Conservation (phyloP, 805 yeast species). For the Myxozyma mucilagina region DNA sequence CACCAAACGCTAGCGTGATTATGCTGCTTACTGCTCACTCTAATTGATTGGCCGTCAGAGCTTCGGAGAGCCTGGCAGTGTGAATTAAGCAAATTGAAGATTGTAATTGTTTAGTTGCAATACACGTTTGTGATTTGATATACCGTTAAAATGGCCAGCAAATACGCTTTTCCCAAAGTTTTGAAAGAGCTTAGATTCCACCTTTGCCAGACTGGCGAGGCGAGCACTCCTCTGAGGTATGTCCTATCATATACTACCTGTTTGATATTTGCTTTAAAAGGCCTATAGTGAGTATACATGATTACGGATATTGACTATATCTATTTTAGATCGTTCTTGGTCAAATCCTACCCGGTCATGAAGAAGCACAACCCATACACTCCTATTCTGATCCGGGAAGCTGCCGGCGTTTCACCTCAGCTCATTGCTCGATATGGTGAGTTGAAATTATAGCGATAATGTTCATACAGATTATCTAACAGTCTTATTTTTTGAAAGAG, state of each 20-base stretch:
- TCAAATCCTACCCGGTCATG: conserved; percentile 63
- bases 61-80: neutral
- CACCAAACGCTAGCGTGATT: neutral
- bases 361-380: conserved; percentile 61
- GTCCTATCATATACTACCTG: conserved; percentile 29
- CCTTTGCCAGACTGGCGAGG: conserved; percentile 74
- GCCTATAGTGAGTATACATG: neutral
- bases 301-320: neutral
- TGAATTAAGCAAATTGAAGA: neutral
- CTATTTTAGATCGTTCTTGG: conserved; percentile 55
- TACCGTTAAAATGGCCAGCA: conserved; percentile 35
- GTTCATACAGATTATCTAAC: no score
- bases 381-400: conserved; percentile 79
- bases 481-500: conserved; percentile 32
- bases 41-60: conserved; percentile 9
- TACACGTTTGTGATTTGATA: neutral
- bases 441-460: conserved; percentile 13
- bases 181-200: conserved; percentile 75
- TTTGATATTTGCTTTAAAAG: neutral
- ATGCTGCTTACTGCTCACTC: neutral
- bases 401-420: conserved; percentile 68
- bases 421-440: conserved; percentile 68
- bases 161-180: conserved; percentile 48
- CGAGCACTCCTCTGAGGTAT: conserved; percentile 61
- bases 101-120: neutral